Evolutionary conservation across 306 rosid genomes (phyloP).

Genomic region (Gastrolobium villosum): DNA sequence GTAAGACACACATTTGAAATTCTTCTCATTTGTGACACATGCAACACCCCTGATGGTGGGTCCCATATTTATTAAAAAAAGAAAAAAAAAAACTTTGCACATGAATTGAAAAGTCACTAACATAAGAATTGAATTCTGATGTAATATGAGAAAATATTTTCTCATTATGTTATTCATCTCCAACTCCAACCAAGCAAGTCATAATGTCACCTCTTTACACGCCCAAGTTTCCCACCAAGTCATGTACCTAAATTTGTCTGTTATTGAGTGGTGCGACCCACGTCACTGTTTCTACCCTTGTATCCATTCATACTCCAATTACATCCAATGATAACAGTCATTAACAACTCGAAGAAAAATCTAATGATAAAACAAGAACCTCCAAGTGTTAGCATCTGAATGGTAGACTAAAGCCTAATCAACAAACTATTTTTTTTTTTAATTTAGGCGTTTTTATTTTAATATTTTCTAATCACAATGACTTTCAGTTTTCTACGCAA

Average conservation of each 20-base stretch:
- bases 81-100: too few relatives aligned
- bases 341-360: neutral
- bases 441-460: neutral
- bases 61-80: too few relatives aligned
- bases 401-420: neutral
- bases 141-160: too few relatives aligned
- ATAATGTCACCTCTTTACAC: constrained; percentile 13
- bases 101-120: too few relatives aligned
- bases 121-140: too few relatives aligned
- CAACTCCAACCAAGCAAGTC: neutral
- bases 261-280: constrained; percentile 40
- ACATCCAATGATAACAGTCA: constrained; percentile 4
- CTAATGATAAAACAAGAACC: neutral
- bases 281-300: constrained; percentile 31
- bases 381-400: neutral
- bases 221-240: neutral
- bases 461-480: neutral
- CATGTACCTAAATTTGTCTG: constrained; percentile 38
- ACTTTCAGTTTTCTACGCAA: neutral
- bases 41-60: too few relatives aligned
- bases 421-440: neutral
- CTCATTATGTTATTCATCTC: neutral
- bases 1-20: too few relatives aligned
- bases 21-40: too few relatives aligned
- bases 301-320: constrained; percentile 40